Percentiles rank a stretch among this genome's conserved stretches.
phyloP scores from a whole-genome alignment of 1,139 yeast species.

The Fermentozyma sake region DNA sequence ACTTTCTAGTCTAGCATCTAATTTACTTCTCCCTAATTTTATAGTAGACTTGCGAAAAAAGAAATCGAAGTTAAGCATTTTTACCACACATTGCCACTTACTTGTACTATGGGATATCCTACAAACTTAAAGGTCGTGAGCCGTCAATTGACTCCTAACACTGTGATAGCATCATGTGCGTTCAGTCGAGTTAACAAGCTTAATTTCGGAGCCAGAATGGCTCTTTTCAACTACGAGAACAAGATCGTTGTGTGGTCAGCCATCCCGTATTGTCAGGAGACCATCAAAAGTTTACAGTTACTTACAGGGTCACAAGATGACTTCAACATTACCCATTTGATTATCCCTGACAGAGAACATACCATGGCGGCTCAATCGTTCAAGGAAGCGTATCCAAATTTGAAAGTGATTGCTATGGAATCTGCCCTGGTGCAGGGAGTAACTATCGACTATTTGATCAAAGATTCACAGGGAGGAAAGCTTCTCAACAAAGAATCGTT shows the following conservation, averaged over 20 bases:
- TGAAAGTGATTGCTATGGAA: conserved; percentile 49
- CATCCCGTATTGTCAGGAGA: conserved; percentile 51
- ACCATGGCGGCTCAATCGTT: conserved; percentile 54
- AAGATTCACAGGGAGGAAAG: conserved; percentile 35
- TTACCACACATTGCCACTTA: too few species aligned
- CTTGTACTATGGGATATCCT: conserved; percentile 28
- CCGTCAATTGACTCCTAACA: conserved; percentile 40
- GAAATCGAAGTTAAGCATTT: too few species aligned
- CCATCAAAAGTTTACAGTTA: conserved; percentile 33
- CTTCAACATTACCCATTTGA: conserved; percentile 35
- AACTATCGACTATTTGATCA: conserved; percentile 14
- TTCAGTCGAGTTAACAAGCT: conserved; percentile 38
- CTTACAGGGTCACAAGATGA: conserved; percentile 22
- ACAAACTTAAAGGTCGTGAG: conserved; percentile 33
- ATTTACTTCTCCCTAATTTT: too few species aligned
- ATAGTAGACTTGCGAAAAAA: too few species aligned
- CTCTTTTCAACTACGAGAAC: conserved; percentile 37
- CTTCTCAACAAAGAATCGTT: conserved; percentile 17
- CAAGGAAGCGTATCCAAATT: conserved; percentile 41
- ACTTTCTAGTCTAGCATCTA: too few species aligned
- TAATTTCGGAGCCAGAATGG: conserved; percentile 61
- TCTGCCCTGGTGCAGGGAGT: conserved; percentile 16
- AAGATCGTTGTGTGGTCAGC: conserved; percentile 56
- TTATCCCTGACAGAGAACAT: conserved; percentile 53
- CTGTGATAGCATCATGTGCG: conserved; percentile 47